Conservation (phyloP, 139 green algal species). For the Coelastrella sp. region DNA sequence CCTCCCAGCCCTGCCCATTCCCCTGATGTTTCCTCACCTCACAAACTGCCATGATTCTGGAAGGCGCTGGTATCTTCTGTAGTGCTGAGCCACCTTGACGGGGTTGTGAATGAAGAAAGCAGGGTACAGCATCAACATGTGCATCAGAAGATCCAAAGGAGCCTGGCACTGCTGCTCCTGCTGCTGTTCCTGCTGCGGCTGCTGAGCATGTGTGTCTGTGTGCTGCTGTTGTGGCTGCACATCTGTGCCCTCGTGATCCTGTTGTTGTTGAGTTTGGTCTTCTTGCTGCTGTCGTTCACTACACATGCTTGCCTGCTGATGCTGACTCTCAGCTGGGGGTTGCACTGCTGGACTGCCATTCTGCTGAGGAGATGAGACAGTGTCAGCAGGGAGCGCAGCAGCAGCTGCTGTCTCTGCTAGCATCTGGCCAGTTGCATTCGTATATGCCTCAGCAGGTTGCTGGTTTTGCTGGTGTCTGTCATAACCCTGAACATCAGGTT, state of each 20-base stretch:
- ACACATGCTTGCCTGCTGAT: not conserved
- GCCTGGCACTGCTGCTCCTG: not conserved
- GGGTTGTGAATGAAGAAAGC: conserved; percentile 36
- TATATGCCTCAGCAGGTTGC: not conserved
- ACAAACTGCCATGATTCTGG: not conserved
- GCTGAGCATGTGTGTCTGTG: not conserved
- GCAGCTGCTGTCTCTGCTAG: not conserved
- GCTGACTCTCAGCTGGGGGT: not conserved
- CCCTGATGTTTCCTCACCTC: too few relatives aligned
- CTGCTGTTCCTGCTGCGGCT: conserved; percentile 2
- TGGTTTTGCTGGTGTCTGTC: not conserved
- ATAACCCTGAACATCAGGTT: not conserved
- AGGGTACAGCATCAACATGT: conserved; percentile 23
- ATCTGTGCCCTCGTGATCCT: not conserved
- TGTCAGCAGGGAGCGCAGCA: not conserved
- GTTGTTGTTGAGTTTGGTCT: not conserved
- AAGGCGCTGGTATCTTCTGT: not conserved
- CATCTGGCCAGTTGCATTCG: not conserved
- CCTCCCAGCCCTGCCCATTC: too few relatives aligned
- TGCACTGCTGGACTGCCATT: not conserved
- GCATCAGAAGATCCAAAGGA: not conserved
- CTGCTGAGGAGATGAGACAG: not conserved
- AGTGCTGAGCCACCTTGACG: not conserved
- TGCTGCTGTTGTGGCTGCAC: not conserved
- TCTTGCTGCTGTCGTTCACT: not conserved